Conservation (phyloP, 768 basidiomycete species). For the Floccularia luteovirens region DNA sequence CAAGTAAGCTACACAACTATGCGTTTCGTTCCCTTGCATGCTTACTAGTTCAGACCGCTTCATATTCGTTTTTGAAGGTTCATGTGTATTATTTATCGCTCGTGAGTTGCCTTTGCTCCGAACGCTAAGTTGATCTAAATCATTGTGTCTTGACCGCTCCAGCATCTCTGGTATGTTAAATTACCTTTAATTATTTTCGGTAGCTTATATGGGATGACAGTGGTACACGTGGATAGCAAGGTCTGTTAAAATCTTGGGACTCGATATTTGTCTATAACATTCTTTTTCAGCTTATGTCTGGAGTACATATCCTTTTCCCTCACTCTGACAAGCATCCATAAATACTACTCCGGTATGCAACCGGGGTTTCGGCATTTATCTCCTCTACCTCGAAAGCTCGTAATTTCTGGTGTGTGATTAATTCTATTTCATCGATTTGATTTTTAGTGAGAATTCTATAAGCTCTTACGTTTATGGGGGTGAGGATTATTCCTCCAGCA, state of each 20-base stretch:
- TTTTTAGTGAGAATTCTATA: not conserved
- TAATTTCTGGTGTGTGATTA: conserved; percentile 7
- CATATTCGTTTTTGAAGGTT: conserved; percentile 7
- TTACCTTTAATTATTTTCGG: conserved; percentile 4
- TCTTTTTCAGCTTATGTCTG: conserved; percentile 6
- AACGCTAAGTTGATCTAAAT: not conserved
- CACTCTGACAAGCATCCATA: conserved; percentile 5
- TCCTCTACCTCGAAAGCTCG: conserved; percentile 7
- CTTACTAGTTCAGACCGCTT: conserved; percentile 6
- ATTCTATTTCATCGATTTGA: not conserved
- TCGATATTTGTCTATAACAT: not conserved
- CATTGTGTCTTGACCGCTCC: not conserved
- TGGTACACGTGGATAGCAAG: conserved; percentile 11
- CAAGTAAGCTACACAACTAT: conserved; percentile 3
- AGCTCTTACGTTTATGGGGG: conserved; percentile 9
- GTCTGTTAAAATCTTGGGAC: not conserved
- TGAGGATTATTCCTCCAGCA: conserved; percentile 1
- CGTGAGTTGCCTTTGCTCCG: conserved; percentile 7
- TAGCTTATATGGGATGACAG: not conserved
- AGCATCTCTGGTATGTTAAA: not conserved
- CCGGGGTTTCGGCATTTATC: conserved; percentile 4
- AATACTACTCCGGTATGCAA: conserved; percentile 6
- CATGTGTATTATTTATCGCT: conserved; percentile 8
- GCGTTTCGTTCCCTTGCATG: not conserved
- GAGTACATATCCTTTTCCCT: conserved; percentile 11